phyloP scores from a whole-genome alignment of 768 basidiomycete species.

The Boletus subparvulus region DNA sequence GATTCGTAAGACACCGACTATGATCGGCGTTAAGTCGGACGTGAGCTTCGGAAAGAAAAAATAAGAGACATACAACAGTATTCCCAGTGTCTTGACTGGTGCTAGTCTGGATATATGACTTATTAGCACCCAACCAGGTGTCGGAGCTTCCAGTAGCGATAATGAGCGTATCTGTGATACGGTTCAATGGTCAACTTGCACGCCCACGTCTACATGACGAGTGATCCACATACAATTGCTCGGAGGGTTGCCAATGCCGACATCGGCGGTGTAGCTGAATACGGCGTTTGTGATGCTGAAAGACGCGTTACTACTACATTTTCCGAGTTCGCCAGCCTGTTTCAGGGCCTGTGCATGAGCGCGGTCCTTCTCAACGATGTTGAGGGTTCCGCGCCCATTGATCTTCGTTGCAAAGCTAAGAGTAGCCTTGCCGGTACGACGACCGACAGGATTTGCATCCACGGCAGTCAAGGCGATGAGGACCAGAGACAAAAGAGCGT shows the following conservation, averaged over 20 bases:
- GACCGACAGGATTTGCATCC: background rate
- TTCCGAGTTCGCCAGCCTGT: background rate
- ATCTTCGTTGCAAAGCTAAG: conserved; percentile 15
- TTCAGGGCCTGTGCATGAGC: conserved; percentile 13
- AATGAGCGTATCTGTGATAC: conserved; percentile 21
- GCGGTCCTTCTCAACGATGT: conserved; percentile 12
- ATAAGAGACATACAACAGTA: conserved; percentile 11
- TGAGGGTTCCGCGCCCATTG: conserved; percentile 5
- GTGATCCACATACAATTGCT: conserved; percentile 23
- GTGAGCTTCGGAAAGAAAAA: background rate
- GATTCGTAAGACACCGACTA: background rate
- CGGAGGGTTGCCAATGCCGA: conserved; percentile 25
- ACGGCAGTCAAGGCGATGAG: background rate
- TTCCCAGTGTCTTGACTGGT: conserved; percentile 16
- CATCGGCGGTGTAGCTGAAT: conserved; percentile 27
- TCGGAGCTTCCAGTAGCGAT: conserved; percentile 19
- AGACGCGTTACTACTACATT: background rate
- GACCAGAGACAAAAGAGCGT: background rate
- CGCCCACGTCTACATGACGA: background rate
- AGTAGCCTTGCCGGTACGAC: background rate
- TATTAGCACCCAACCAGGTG: conserved; percentile 24
- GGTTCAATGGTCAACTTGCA: background rate
- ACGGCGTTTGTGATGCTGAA: conserved; percentile 18
- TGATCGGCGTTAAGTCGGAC: background rate
- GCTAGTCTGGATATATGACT: conserved; percentile 11